phyloP scores from a whole-genome alignment of 2,329 filamentous ascomycete genomes.

The Bimuria novae-zelandiae region DNA sequence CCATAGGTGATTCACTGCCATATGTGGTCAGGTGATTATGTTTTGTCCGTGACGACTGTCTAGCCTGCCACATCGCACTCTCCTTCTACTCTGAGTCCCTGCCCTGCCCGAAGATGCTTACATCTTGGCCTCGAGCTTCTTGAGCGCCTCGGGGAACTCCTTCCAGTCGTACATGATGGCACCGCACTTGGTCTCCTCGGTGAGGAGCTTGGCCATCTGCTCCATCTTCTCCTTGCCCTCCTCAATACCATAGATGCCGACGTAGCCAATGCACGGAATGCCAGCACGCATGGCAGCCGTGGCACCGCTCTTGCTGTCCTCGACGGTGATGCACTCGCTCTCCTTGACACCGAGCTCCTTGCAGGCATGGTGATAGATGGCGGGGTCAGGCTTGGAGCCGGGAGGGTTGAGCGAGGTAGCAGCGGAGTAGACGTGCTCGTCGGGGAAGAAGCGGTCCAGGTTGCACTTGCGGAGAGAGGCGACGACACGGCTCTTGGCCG shows the following conservation, averaged over 20 bases:
- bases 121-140: slow-evolving; percentile 52
- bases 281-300: slow-evolving; percentile 75
- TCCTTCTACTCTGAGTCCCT: neutral
- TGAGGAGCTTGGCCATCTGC: slow-evolving; percentile 56
- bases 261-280: slow-evolving; percentile 83
- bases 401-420: slow-evolving; percentile 77
- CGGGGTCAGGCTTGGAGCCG: slow-evolving; percentile 90
- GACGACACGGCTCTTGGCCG: slow-evolving; percentile 75
- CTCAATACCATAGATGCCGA: slow-evolving; percentile 64
- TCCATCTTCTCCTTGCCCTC: slow-evolving; percentile 50
- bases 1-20: slow-evolving; percentile 1
- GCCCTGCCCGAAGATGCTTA: slow-evolving; percentile 21
- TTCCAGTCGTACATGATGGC: slow-evolving; percentile 59
- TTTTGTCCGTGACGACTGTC: neutral
- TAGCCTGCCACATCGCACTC: slow-evolving; percentile 1
- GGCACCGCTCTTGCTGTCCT: slow-evolving; percentile 87
- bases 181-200: slow-evolving; percentile 53
- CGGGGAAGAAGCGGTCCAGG: slow-evolving; percentile 79
- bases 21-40: neutral
- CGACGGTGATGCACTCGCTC: slow-evolving; percentile 76
- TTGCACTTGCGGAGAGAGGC: slow-evolving; percentile 79
- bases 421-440: slow-evolving; percentile 77
- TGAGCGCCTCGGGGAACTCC: slow-evolving; percentile 55
- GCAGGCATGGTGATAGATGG: slow-evolving; percentile 81
- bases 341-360: slow-evolving; percentile 73